Evolutionary conservation across 1,284 basidiomycete genomes (phyloP), one percentile per base, ranked within the genome.

Genomic region (Caloboletus firmus): DNA sequence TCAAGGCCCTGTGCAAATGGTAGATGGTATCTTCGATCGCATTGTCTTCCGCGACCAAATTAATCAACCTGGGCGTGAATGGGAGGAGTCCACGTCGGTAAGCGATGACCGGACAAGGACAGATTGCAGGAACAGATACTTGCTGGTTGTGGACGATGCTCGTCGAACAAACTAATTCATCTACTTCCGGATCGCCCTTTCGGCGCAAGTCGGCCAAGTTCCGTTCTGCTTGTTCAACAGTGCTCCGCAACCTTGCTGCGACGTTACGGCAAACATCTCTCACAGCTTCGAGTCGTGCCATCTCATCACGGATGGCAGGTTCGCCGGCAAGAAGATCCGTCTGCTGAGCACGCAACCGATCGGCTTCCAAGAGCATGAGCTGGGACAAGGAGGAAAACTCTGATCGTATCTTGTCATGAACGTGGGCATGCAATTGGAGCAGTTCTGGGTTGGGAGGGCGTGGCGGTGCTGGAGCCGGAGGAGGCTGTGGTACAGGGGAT

Each of bases 21-120:
- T 98, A 99, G 56, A 98, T 89, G 26, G 96, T 96, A 72, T 99
- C 97, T 72, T 98, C 95, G 64, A 99, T 93, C 0, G 96, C 95
- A 63, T 95, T 95, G 72, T 99, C 97, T 71, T 99, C 97, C n/a
- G 97, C 95, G 8, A 98, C 88, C 22, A 99, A 79, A 68, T 97
- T 93, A 60, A 98, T 85, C 24, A 99, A 77, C 72, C 95, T 98
- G 67, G 48, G 43, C 40, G 48, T 50, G 24, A 57, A 45, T 42
- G 35, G 47, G 39, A 46, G 5, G 24, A 44, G 34, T 20, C n/a
- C 37, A 50, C 24, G 45, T 34, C 39, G 45, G 56, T 64, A 26
- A 68, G 58, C 43, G 35, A 41, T 20, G 50, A 17, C 54, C 56
- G 51, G 17, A 55, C 12, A n/a, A 26, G 45, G 13, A 37, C 26